phyloP scores from a whole-genome alignment of 139 green algal species.

The Chlamydomonas eustigma region DNA sequence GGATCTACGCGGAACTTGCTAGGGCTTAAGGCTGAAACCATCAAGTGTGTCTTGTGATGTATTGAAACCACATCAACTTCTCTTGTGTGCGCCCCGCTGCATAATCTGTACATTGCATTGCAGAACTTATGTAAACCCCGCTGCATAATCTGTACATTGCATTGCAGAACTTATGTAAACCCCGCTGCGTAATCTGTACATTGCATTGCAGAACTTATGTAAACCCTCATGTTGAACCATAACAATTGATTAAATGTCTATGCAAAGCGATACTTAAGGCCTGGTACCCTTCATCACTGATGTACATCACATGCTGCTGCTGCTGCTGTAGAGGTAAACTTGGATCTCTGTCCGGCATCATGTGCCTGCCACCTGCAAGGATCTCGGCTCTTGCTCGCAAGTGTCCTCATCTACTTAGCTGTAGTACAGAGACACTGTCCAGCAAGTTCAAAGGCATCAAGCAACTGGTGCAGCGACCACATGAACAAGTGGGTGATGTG shows the following conservation, averaged over 20 bases:
- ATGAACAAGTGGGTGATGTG: not conserved
- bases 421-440: not conserved
- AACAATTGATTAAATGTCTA: no score
- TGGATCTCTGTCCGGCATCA: not conserved
- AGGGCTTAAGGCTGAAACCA: conserved; percentile 6
- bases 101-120: no score
- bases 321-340: conserved; percentile 3
- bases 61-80: no score
- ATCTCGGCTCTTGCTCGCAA: not conserved
- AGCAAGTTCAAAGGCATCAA: conserved; percentile 5
- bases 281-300: no score
- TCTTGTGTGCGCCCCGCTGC: no score
- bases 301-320: not conserved
- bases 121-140: no score
- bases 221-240: no score
- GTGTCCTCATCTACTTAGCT: conserved; percentile 1
- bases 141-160: no score
- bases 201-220: no score
- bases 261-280: no score
- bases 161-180: no score
- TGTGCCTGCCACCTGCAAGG: not conserved
- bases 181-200: no score
- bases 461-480: not conserved
- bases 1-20: not conserved
- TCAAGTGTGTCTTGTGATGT: conserved; percentile 11